These are phyloP conservation scores for Protea cynaroides DNA, from an alignment of 164 flowering plant genomes.

Conservation along the genomic window DNA sequence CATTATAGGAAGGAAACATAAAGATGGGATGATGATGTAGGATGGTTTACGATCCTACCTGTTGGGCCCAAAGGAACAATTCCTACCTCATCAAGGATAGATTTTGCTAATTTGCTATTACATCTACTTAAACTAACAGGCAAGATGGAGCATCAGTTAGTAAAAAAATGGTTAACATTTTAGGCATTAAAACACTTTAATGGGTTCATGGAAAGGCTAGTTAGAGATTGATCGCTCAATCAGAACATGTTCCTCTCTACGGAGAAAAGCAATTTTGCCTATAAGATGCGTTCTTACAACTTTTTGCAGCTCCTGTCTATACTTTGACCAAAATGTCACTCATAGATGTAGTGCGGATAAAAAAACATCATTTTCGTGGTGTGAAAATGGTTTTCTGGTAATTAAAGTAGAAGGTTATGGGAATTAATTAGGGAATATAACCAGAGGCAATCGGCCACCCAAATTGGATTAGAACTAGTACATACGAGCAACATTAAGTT, in stretches of 20 bases:
- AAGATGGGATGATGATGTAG: too few relatives aligned
- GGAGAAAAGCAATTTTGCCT: not conserved
- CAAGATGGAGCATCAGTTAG: too few relatives aligned
- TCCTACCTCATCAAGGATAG: too few relatives aligned
- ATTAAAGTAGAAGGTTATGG: not conserved
- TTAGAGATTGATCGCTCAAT: not conserved
- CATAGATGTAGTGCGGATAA: not conserved
- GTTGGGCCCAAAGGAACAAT: too few relatives aligned
- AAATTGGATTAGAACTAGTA: conserved; percentile 6
- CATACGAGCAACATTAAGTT: conserved; percentile 81
- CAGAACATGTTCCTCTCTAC: not conserved
- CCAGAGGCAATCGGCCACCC: not conserved
- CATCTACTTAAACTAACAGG: too few relatives aligned
- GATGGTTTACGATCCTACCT: too few relatives aligned
- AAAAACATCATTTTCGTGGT: not conserved
- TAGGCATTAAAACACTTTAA: not conserved
- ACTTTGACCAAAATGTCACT: not conserved
- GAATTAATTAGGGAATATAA: not conserved
- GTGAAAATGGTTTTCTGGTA: not conserved
- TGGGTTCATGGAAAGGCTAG: not conserved
- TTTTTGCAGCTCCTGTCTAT: not conserved
- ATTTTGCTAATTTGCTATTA: too few relatives aligned
- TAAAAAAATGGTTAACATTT: not conserved
- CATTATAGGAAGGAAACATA: too few relatives aligned
- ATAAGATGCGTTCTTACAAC: not conserved